Conservation (phyloP, 1,139 yeast genomes). For the Sugiyamaella castrensis region DNA sequence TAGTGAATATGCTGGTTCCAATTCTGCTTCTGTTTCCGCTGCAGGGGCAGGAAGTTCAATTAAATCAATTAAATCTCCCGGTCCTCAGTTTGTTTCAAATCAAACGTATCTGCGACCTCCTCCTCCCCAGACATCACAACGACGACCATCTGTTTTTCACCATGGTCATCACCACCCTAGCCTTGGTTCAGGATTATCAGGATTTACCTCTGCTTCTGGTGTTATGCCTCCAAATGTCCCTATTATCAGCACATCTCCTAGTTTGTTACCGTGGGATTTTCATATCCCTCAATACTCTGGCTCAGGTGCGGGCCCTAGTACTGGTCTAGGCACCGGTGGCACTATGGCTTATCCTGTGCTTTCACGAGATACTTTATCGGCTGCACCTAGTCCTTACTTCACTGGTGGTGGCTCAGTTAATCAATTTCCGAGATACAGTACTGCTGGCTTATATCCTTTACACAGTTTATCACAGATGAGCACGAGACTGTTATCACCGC, state of each 20-base stretch:
- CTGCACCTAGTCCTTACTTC: constrained; percentile 5
- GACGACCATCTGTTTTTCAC: too few species aligned
- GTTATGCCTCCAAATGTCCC: too few species aligned
- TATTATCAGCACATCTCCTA: not conserved
- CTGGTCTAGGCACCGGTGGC: too few species aligned
- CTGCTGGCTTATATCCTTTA: constrained; percentile 4
- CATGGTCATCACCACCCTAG: too few species aligned
- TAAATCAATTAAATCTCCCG: too few species aligned
- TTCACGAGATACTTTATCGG: constrained; percentile 5
- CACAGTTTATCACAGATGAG: constrained; percentile 6
- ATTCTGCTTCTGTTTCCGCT: not conserved
- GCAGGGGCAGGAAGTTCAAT: too few species aligned
- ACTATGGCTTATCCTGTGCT: not conserved
- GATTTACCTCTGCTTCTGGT: too few species aligned
- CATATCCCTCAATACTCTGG: constrained; percentile 1
- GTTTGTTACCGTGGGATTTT: constrained; percentile 7
- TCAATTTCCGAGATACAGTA: not conserved
- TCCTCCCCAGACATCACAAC: too few species aligned
- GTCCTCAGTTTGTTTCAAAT: too few species aligned
- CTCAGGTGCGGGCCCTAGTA: too few species aligned
- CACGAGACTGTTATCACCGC: constrained; percentile 2
- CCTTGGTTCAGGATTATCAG: too few species aligned
- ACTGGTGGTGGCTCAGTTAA: not conserved
- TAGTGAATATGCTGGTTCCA: not conserved
- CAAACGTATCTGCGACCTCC: too few species aligned